Evolutionary conservation across 371 early-diverging fungal species (phyloP).

Genomic region (Saksenaea oblongispora): DNA sequence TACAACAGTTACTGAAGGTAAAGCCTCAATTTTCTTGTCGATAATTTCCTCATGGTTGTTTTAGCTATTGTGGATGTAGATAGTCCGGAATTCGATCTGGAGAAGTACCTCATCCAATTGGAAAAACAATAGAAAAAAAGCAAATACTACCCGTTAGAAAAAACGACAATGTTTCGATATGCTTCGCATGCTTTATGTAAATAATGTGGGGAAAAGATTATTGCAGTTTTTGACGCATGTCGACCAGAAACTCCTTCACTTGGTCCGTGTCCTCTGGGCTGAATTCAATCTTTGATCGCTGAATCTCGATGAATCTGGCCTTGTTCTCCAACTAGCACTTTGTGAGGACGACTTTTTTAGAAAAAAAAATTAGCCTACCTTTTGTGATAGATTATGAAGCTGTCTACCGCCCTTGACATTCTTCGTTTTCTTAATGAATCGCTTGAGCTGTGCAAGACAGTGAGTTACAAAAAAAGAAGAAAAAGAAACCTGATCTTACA

Average conservation of each 20-base stretch:
- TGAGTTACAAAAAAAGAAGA: not conserved
- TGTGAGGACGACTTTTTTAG: not conserved
- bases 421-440: conserved; percentile 59
- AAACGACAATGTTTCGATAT: not conserved
- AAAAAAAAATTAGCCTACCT: conserved; percentile 34
- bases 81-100: too few relatives aligned
- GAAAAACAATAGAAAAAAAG: too few relatives aligned
- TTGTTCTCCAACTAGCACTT: conserved; percentile 17
- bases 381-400: conserved; percentile 75
- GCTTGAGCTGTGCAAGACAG: conserved; percentile 44
- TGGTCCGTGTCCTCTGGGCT: conserved; percentile 16
- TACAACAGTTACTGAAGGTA: too few relatives aligned
- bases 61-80: too few relatives aligned
- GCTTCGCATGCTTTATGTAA: not conserved
- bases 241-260: conserved; percentile 14
- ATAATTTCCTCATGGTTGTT: too few relatives aligned
- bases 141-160: not conserved
- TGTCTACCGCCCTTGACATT: conserved; percentile 75
- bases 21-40: too few relatives aligned
- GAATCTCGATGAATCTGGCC: conserved; percentile 16
- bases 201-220: conserved; percentile 1
- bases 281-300: conserved; percentile 20
- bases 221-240: conserved; percentile 16
- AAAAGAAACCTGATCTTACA: conserved; percentile 26
- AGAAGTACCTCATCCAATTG: too few relatives aligned